phyloP scores from a whole-genome alignment of 208 protist genomes.

The Trypanosoma platydactyli region DNA sequence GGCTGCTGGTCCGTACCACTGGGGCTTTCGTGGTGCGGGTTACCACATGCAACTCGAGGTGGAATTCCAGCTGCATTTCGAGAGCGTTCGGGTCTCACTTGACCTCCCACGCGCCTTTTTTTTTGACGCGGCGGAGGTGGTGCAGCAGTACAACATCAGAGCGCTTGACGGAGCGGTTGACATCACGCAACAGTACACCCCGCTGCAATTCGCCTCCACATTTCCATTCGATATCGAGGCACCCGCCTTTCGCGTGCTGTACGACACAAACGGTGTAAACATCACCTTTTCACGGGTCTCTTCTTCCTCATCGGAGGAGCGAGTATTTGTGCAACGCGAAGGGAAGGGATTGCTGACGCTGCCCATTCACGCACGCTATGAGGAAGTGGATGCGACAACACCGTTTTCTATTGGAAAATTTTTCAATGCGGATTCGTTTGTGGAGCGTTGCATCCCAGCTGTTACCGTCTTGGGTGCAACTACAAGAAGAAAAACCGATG shows the following conservation, averaged over 20 bases:
- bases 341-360: conserved; percentile 39
- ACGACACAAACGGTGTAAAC: conserved; percentile 45
- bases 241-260: conserved; percentile 64
- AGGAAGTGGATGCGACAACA: conserved; percentile 41
- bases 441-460: conserved; percentile 46
- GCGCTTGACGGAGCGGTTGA: conserved; percentile 21
- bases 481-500: conserved; percentile 10
- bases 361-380: conserved; percentile 84
- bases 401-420: conserved; percentile 47
- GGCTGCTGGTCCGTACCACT: conserved; percentile 12
- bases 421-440: conserved; percentile 40
- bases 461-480: conserved; percentile 32
- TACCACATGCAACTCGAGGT: conserved; percentile 82
- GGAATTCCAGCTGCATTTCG: conserved; percentile 40
- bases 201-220: conserved; percentile 39
- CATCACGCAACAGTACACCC: conserved; percentile 33
- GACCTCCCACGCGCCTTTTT: conserved; percentile 66
- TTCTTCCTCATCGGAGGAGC: neutral
- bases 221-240: conserved; percentile 83
- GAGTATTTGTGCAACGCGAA: conserved; percentile 1
- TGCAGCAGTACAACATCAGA: conserved; percentile 53
- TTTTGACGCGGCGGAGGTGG: conserved; percentile 64
- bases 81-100: conserved; percentile 34
- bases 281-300: conserved; percentile 23
- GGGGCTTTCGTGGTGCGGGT: conserved; percentile 54